Conservation (phyloP, 2,329 filamentous ascomycete species). For the Thielaviopsis populi region DNA sequence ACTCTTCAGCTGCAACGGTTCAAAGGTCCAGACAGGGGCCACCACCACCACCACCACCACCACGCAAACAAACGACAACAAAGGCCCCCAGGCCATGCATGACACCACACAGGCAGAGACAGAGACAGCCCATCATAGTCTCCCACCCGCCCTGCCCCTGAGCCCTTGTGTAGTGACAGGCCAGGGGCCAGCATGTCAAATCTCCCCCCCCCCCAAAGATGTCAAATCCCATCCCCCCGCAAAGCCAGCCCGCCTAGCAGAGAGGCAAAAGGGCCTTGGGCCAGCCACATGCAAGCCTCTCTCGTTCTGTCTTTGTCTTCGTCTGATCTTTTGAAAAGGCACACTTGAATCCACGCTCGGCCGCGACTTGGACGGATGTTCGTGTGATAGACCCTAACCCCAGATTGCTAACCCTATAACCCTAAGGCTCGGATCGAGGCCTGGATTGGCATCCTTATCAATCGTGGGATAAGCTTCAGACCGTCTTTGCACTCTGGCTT, state of each 20-base stretch:
- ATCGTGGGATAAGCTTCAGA: no score
- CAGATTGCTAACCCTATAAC: neutral
- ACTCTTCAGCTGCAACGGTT: neutral
- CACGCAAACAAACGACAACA: no score
- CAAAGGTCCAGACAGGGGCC: neutral
- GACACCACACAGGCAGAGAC: no score
- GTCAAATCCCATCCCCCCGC: neutral
- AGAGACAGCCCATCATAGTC: no score
- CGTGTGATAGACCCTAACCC: neutral
- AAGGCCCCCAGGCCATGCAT: no score
- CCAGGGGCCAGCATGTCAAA: no score
- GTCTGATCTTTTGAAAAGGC: neutral
- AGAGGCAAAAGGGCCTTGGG: neutral
- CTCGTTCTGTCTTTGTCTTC: neutral
- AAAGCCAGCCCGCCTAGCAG: neutral
- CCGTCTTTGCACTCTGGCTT: no score
- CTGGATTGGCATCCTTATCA: neutral
- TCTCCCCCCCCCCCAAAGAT: no score
- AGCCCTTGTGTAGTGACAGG: no score
- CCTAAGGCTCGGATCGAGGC: neutral
- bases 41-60: no score
- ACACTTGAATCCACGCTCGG: neutral
- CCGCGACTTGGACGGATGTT: neutral
- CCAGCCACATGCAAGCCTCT: conserved; percentile 1
- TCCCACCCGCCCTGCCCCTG: no score